Conservation (phyloP, 2,329 filamentous ascomycete species). For the Colletotrichum navitas region DNA sequence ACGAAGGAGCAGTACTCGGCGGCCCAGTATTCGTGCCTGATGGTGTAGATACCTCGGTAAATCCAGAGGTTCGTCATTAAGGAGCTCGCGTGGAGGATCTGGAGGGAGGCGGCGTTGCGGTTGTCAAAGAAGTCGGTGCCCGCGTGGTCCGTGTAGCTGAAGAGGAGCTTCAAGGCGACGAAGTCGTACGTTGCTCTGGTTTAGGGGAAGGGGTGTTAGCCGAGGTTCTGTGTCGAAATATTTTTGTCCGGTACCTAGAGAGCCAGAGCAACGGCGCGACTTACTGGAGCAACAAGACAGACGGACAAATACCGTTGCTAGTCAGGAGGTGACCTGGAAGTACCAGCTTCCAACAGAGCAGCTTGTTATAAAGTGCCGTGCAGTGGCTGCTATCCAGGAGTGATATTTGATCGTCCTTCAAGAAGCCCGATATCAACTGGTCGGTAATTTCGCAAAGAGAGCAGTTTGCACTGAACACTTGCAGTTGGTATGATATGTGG, state of each 20-base stretch:
- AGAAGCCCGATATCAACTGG: neutral
- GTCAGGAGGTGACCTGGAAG: conserved; percentile 8
- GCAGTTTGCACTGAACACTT: conserved; percentile 22
- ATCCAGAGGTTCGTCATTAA: conserved; percentile 44
- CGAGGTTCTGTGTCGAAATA: neutral
- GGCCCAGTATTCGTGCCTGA: conserved; percentile 45
- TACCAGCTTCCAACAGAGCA: conserved; percentile 24
- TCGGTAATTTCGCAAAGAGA: conserved; percentile 30
- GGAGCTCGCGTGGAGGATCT: conserved; percentile 51
- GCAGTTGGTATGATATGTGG: neutral
- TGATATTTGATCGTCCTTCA: neutral
- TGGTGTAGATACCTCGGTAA: conserved; percentile 46
- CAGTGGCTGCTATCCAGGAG: conserved; percentile 1
- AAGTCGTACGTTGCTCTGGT: conserved; percentile 27
- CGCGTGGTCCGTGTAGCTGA: conserved; percentile 4
- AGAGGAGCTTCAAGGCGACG: conserved; percentile 20
- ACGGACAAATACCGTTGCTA: conserved; percentile 6
- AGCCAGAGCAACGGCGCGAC: neutral
- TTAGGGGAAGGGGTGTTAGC: neutral
- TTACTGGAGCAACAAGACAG: conserved; percentile 22
- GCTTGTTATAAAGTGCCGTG: conserved; percentile 24
- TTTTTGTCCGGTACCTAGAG: neutral
- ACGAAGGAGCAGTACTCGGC: conserved; percentile 23
- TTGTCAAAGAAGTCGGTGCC: conserved; percentile 44
- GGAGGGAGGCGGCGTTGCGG: conserved; percentile 59